These are phyloP conservation scores for Rickenella mellea DNA, from an alignment of 768 basidiomycete genomes.

Conservation along the genomic window DNA sequence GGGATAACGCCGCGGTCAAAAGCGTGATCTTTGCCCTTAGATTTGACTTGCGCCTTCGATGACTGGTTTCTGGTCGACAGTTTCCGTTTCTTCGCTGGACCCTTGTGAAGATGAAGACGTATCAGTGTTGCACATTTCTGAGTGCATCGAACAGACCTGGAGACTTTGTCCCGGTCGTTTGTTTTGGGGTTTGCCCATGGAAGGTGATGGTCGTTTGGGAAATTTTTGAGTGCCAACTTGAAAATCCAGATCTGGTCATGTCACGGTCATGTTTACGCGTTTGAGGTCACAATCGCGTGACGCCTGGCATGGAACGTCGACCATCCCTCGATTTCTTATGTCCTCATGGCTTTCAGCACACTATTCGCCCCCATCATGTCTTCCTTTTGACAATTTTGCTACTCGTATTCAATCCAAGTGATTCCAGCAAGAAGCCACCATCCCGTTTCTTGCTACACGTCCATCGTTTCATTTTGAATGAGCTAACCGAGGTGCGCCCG, in stretches of 20 bases:
- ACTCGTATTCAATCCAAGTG: constrained; percentile 52
- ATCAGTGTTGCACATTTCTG: background rate
- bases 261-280: constrained; percentile 12
- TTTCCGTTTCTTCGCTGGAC: constrained; percentile 55
- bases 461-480: constrained; percentile 56
- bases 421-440: constrained; percentile 39
- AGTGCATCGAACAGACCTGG: constrained; percentile 16
- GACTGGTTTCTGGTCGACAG: constrained; percentile 22
- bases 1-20: constrained; percentile 51
- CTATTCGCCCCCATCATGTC: constrained; percentile 66
- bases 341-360: too few species aligned
- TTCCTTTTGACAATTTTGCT: constrained; percentile 55
- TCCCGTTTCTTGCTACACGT: constrained; percentile 50
- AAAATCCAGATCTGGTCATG: constrained; percentile 13
- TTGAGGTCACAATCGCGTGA: background rate
- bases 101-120: constrained; percentile 17
- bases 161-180: constrained; percentile 24
- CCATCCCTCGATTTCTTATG: too few species aligned
- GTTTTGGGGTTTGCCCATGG: constrained; percentile 20
- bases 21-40: constrained; percentile 49
- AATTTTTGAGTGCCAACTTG: constrained; percentile 15
- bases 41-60: constrained; percentile 21
- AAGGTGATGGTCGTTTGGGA: constrained; percentile 9
- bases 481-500: constrained; percentile 54
- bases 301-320: constrained; percentile 2